These are phyloP conservation scores for Xylariaceae sp. DNA, from an alignment of 2,329 filamentous ascomycete genomes.

Conservation along the genomic window DNA sequence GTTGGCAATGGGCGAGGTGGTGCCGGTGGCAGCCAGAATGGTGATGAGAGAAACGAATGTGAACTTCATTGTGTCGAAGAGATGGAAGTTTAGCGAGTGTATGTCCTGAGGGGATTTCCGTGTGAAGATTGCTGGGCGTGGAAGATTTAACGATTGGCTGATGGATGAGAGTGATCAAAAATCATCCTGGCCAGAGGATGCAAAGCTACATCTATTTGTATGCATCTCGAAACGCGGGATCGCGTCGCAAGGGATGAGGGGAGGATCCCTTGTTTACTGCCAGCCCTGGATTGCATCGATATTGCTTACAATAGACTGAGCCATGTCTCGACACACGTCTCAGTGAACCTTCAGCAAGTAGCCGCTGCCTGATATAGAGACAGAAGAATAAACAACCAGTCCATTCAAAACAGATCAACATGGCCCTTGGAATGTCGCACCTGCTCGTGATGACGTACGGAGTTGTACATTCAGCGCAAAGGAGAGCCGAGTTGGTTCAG, in stretches of 20 bases:
- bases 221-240: not conserved
- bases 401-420: slow-evolving; percentile 5
- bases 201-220: slow-evolving; percentile 16
- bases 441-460: not conserved
- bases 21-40: slow-evolving; percentile 14
- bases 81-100: not conserved
- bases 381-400: not conserved
- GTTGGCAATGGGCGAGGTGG: slow-evolving; percentile 8
- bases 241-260: not conserved
- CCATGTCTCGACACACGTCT: slow-evolving; percentile 14
- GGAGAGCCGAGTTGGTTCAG: not conserved
- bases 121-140: too few species aligned
- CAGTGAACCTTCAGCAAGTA: not conserved
- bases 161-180: too few species aligned
- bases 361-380: not conserved
- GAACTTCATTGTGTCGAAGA: slow-evolving; percentile 10
- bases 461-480: not conserved
- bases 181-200: not conserved
- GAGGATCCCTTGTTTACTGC: slow-evolving; percentile 15
- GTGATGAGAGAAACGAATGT: slow-evolving; percentile 10
- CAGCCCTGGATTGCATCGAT: slow-evolving; percentile 14
- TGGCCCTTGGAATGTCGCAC: slow-evolving; percentile 13
- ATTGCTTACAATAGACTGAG: slow-evolving; percentile 7
- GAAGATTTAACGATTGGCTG: too few species aligned
- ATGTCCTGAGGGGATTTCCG: not conserved